These are phyloP conservation scores for Amanita muscaria DNA, from an alignment of 768 basidiomycete species.

Conservation along the genomic window DNA sequence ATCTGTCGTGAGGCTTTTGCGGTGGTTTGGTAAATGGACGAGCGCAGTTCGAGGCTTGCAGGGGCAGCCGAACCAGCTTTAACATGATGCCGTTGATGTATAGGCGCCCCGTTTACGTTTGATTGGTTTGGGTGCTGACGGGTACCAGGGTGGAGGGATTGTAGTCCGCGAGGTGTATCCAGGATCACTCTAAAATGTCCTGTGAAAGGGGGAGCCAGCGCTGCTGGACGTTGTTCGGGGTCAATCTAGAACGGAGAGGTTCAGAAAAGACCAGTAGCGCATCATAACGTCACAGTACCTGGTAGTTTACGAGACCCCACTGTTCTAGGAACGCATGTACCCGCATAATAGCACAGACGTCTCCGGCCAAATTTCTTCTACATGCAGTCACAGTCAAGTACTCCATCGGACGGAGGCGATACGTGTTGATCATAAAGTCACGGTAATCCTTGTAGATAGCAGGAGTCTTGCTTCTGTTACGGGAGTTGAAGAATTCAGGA, in stretches of 20 bases:
- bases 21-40: slow-evolving; percentile 82
- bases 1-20: slow-evolving; percentile 74
- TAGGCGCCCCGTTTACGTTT: slow-evolving; percentile 13
- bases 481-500: slow-evolving; percentile 96
- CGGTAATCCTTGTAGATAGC: slow-evolving; percentile 98
- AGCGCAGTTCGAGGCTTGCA: slow-evolving; percentile 81
- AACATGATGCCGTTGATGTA: neutral
- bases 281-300: slow-evolving; percentile 43
- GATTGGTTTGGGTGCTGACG: slow-evolving; percentile 30
- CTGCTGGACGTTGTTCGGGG: slow-evolving; percentile 89
- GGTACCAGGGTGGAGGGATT: slow-evolving; percentile 84
- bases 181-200: slow-evolving; percentile 98
- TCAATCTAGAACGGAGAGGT: slow-evolving; percentile 59
- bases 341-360: slow-evolving; percentile 97
- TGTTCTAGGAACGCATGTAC: slow-evolving; percentile 98
- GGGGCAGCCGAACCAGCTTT: slow-evolving; percentile 25
- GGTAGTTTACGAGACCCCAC: slow-evolving; percentile 98
- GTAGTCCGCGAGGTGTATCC: slow-evolving; percentile 92
- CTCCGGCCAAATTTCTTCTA: slow-evolving; percentile 90
- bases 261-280: slow-evolving; percentile 5
- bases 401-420: slow-evolving; percentile 86
- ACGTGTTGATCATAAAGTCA: slow-evolving; percentile 99
- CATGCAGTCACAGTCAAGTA: slow-evolving; percentile 98
- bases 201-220: slow-evolving; percentile 94
- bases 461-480: slow-evolving; percentile 92